Evolutionary conservation across 148 eudicot genomes (phyloP).

Genomic region (Rhododendron ferrugineum): DNA sequence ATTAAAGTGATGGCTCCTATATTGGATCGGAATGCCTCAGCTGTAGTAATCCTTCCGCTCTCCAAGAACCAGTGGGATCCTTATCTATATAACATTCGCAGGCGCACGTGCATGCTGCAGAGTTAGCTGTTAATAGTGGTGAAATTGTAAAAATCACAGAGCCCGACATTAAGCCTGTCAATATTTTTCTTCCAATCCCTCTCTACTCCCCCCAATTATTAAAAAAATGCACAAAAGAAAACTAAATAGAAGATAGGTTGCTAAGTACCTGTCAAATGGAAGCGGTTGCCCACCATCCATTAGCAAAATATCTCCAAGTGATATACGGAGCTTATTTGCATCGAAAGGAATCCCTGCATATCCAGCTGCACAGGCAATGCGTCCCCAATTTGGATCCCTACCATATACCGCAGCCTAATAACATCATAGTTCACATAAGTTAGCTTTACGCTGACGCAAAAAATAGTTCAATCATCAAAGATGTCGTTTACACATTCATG

Average conservation of each 20-base stretch:
- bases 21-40: not conserved
- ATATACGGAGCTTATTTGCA: conserved; percentile 56
- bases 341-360: conserved; percentile 79
- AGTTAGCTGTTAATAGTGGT: not conserved
- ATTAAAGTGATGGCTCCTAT: not conserved
- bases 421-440: conserved; percentile 5
- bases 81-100: not conserved
- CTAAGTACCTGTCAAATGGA: conserved; percentile 69
- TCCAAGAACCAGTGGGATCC: not conserved
- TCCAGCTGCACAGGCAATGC: conserved; percentile 99
- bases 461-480: not conserved
- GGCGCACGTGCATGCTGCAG: not conserved
- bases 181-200: not conserved
- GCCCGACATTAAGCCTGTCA: not conserved
- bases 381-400: conserved; percentile 99
- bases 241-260: not conserved
- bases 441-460: conserved; percentile 12
- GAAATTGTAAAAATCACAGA: not conserved
- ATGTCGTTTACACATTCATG: conserved; percentile 18
- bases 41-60: not conserved
- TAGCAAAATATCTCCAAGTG: conserved; percentile 79
- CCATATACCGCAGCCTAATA: conserved; percentile 90
- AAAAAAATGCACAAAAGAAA: not conserved
- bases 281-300: conserved; percentile 92
- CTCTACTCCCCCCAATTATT: too few species aligned